Evolutionary conservation across 495 filamentous ascomycete species (phyloP).

Genomic region (Penicillium psychrofluorescens): DNA sequence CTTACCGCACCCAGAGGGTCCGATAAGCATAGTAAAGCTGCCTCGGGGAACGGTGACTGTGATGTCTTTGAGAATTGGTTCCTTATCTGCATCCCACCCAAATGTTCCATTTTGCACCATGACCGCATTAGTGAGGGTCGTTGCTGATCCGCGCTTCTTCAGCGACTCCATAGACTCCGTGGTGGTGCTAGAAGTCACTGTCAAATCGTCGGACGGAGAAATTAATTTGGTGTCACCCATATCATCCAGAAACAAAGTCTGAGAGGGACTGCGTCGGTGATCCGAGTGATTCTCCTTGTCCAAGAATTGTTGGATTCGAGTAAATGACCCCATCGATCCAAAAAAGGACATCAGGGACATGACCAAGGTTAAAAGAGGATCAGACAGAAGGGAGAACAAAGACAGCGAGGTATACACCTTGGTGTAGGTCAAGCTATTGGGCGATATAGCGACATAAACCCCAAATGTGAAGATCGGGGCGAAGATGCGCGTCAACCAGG

Average conservation of each 20-base stretch:
- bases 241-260: conserved; percentile 12
- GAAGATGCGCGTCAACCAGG: conserved; percentile 43
- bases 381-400: conserved; percentile 51
- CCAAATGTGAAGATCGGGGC: conserved; percentile 46
- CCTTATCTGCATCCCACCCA: conserved; percentile 42
- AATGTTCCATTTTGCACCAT: conserved; percentile 41
- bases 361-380: conserved; percentile 50
- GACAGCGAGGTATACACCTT: conserved; percentile 53
- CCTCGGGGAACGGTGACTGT: conserved; percentile 31
- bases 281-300: conserved; percentile 34
- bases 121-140: conserved; percentile 19
- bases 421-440: conserved; percentile 41
- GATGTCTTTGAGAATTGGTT: conserved; percentile 34
- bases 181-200: conserved; percentile 14
- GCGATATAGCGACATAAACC: conserved; percentile 42
- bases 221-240: conserved; percentile 17
- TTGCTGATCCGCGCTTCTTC: conserved; percentile 10
- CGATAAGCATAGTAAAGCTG: conserved; percentile 45
- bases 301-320: conserved; percentile 53
- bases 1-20: conserved; percentile 56
- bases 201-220: conserved; percentile 11
- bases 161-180: conserved; percentile 19
- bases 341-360: conserved; percentile 46
- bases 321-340: conserved; percentile 49
- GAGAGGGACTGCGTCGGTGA: conserved; percentile 12